Evolutionary conservation across 2,329 filamentous ascomycete genomes (phyloP).

Genomic region (Parafenestella ontariensis): DNA sequence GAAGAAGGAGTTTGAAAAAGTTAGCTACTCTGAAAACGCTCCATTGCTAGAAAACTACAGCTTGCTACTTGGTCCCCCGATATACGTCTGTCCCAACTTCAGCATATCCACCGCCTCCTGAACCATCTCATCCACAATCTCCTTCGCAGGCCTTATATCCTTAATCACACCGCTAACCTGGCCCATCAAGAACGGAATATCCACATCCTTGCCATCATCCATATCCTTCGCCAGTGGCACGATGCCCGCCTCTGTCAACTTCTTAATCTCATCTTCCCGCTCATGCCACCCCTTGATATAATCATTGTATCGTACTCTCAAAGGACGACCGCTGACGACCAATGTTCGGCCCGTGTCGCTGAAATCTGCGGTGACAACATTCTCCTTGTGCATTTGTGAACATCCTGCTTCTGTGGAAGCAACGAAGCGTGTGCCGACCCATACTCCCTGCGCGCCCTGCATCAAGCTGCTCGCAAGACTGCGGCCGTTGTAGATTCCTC

Average conservation of each 20-base stretch:
- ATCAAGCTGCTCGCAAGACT: slow-evolving; percentile 82
- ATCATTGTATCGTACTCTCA: slow-evolving; percentile 81
- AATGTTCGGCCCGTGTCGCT: slow-evolving; percentile 83
- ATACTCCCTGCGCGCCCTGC: slow-evolving; percentile 87
- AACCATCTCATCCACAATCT: slow-evolving; percentile 93
- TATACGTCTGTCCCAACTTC: slow-evolving; percentile 45
- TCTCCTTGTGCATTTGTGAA: slow-evolving; percentile 81
- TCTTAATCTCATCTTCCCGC: slow-evolving; percentile 74
- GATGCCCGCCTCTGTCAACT: slow-evolving; percentile 76
- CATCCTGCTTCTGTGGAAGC: slow-evolving; percentile 82
- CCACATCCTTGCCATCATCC: slow-evolving; percentile 80
- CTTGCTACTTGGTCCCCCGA: slow-evolving; percentile 42
- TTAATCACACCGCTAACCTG: slow-evolving; percentile 83
- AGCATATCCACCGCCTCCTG: slow-evolving; percentile 49
- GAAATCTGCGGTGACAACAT: slow-evolving; percentile 79
- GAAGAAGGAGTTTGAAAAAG: too few relatives aligned
- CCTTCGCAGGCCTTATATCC: slow-evolving; percentile 78
- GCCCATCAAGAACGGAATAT: slow-evolving; percentile 90
- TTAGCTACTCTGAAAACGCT: not conserved
- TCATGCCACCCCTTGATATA: slow-evolving; percentile 85
- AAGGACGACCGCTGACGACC: slow-evolving; percentile 80
- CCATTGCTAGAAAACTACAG: slow-evolving; percentile 25
- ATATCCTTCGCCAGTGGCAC: slow-evolving; percentile 85
- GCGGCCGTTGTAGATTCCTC: slow-evolving; percentile 83
- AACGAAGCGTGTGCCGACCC: slow-evolving; percentile 94